phyloP scores from a whole-genome alignment of 208 protist species.

The Trypanosoma theileri region DNA sequence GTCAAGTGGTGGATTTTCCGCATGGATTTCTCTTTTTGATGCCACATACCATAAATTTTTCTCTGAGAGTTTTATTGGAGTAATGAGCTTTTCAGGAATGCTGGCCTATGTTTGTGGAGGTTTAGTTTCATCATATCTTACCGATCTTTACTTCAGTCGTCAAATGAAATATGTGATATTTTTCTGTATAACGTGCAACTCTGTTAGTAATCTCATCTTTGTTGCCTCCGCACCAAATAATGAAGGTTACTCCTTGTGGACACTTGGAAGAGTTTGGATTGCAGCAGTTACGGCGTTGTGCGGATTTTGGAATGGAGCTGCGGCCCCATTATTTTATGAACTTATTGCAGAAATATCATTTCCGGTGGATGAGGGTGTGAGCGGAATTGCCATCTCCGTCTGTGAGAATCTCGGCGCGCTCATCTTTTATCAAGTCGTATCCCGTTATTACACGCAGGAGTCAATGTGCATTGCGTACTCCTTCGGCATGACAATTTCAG shows the following conservation, averaged over 20 bases:
- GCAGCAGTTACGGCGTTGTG: conserved; percentile 70
- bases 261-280: conserved; percentile 67
- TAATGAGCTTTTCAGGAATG: conserved; percentile 86
- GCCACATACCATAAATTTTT: conserved; percentile 70
- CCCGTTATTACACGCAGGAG: conserved; percentile 61
- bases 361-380: conserved; percentile 84
- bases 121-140: conserved; percentile 72
- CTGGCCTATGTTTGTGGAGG: conserved; percentile 73
- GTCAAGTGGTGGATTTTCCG: conserved; percentile 79
- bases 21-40: conserved; percentile 85
- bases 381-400: conserved; percentile 76
- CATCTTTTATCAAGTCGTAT: conserved; percentile 81
- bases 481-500: conserved; percentile 76
- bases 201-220: conserved; percentile 75
- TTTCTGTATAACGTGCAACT: conserved; percentile 82
- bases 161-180: conserved; percentile 92
- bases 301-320: conserved; percentile 87
- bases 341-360: conserved; percentile 85
- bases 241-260: conserved; percentile 69
- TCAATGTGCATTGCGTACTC: conserved; percentile 85
- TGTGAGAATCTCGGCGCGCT: conserved; percentile 85
- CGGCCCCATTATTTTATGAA: conserved; percentile 86
- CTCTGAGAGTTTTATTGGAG: conserved; percentile 69
- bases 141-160: conserved; percentile 78
- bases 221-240: conserved; percentile 79